A percentile compares a stretch with the other conserved stretches of the same genome.
phyloP scores from a whole-genome alignment of 1,139 yeast genomes.

The Blastobotrys capitulatus region DNA sequence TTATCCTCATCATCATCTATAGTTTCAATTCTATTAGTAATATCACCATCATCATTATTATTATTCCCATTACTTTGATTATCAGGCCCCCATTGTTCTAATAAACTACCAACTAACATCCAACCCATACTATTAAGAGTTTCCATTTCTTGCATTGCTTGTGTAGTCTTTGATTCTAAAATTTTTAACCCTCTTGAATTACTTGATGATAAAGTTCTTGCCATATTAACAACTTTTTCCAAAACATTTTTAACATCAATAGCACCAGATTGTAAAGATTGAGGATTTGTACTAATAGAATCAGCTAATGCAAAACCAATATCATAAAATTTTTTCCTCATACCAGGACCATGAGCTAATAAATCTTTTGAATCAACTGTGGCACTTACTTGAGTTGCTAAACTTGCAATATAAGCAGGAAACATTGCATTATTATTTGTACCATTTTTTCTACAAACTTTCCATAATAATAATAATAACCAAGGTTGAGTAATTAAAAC shows the following conservation, averaged over 20 bases:
- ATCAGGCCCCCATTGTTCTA: background rate
- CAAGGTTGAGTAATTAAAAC: slow-evolving; percentile 17
- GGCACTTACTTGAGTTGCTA: slow-evolving; percentile 10
- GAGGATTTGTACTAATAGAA: slow-evolving; percentile 8
- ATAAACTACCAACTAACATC: slow-evolving; percentile 2
- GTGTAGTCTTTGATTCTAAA: slow-evolving; percentile 4
- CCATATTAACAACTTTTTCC: slow-evolving; percentile 5
- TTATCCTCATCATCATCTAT: background rate
- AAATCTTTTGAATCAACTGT: slow-evolving; percentile 14
- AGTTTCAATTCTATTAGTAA: background rate
- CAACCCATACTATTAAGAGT: slow-evolving; percentile 4
- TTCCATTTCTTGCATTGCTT: slow-evolving; percentile 11
- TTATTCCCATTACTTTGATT: background rate
- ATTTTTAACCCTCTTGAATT: background rate
- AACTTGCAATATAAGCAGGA: slow-evolving; percentile 11
- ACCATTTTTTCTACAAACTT: slow-evolving; percentile 7
- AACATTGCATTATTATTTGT: slow-evolving; percentile 8
- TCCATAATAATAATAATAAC: slow-evolving; percentile 14
- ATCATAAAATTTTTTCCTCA: slow-evolving; percentile 16
- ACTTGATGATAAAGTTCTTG: slow-evolving; percentile 3
- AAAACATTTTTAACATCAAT: slow-evolving; percentile 4
- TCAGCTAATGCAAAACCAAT: slow-evolving; percentile 14
- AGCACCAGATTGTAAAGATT: background rate
- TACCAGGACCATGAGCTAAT: slow-evolving; percentile 17
- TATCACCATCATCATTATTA: background rate